These are phyloP conservation scores for Ilex aquifolium DNA, from an alignment of 257 asterid genomes.

Conservation along the genomic window DNA sequence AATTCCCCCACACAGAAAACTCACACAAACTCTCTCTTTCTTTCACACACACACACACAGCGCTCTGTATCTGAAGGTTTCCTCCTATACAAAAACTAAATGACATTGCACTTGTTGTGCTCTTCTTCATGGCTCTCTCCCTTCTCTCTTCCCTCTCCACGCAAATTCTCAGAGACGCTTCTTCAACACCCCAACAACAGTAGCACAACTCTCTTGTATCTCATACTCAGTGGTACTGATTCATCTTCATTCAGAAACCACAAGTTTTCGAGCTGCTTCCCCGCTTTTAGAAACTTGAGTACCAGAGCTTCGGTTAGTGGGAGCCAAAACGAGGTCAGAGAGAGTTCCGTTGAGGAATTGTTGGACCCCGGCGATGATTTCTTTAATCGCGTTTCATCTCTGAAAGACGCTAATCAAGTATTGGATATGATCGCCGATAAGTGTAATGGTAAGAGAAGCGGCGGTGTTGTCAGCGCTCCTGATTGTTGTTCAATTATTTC, in stretches of 20 bases:
- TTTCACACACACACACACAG: background rate
- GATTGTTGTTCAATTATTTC: conserved; percentile 64
- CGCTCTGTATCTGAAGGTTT: too few relatives aligned
- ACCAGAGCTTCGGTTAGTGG: conserved; percentile 14
- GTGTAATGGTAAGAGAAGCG: conserved; percentile 26
- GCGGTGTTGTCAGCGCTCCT: conserved; percentile 43
- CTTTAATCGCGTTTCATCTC: conserved; percentile 40
- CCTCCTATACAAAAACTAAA: background rate
- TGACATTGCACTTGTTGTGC: background rate
- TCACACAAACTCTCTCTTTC: background rate
- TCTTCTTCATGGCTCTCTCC: background rate
- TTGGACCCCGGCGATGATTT: conserved; percentile 49
- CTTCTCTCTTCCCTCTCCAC: background rate
- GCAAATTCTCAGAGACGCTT: background rate
- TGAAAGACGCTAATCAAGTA: conserved; percentile 52
- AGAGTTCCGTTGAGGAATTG: conserved; percentile 29
- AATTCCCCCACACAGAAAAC: background rate
- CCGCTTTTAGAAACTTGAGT: conserved; percentile 8
- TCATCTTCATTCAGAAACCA: background rate
- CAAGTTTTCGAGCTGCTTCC: conserved; percentile 8
- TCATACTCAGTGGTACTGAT: too few relatives aligned
- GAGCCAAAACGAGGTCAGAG: conserved; percentile 24
- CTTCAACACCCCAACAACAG: background rate
- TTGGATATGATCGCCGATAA: conserved; percentile 40
- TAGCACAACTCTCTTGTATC: background rate